Base-by-base conservation (phyloP, 176 grass and related monocot species). In the Phoenix roebelenii region DNA sequence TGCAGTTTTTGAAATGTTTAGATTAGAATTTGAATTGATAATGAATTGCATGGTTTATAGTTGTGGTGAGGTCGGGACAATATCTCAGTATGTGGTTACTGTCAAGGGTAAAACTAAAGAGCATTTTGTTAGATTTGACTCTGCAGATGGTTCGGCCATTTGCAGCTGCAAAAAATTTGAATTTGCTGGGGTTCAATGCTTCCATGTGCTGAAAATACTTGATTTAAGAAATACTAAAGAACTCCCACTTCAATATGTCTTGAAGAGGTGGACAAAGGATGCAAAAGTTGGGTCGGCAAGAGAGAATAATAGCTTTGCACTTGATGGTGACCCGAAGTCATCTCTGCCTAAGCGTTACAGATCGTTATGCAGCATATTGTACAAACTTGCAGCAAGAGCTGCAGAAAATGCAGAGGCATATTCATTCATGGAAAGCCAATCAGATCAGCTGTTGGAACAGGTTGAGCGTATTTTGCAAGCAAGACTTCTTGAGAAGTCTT, bases 161-260 rank as follows among this genome's bases (percentile, higher is more conserved):
- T 95, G 90, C 77, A 89, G 85, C 61, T 89, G 90, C 65, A 89
- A 85, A 65, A 95, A 81, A 51, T 95, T 86, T 61, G 90, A 95
- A 30, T 80, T 72, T 23, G 63, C 51, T 3, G 90, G 89, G 32
- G 70, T 89, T 65, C 90, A 69, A 25, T 95, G 90, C 54, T 89
- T 85, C 61, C 90, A 95, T 75, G 16, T 65, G 24, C 55, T 95
- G 54, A 95, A 89, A 83, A 68, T 95, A 50, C 74, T 85, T 66
- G 90, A 95, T 51, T 50, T 83, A 0, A 86, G 72, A 89, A 89
- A 95, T 77, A 83, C 86, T 23, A 89, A 95, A 74, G 90, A 95
- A 75, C 79, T 95, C 58, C 90, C 85, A 68, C 63, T 35, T 28
- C 82, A 86, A 35, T 89, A 95, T 65, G 75, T 89, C 57, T 68